Base-by-base conservation (phyloP, 768 basidiomycete genomes). In the Cyathus striatus region DNA sequence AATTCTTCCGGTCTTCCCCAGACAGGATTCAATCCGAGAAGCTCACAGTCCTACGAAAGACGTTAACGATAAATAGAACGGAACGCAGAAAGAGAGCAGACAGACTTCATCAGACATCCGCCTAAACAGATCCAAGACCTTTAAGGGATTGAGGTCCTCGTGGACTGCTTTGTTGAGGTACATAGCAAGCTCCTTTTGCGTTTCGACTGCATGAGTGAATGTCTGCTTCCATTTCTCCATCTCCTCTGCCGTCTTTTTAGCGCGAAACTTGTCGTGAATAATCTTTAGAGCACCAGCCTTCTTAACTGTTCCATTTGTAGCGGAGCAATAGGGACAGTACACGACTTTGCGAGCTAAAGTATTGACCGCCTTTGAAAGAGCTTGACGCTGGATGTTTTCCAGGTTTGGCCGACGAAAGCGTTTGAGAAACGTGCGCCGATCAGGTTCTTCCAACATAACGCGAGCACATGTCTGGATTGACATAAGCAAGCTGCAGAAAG, bases 221-320 rank as follows among this genome's bases (percentile, higher is more conserved):
- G 82, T 84, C 56, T 73, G 73, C 61, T 90, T 87, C 76, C 87
- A 94, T 53, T 79, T 83, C 52, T 90, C 90, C 71, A 92, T 81
- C 62, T 92, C 88, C 21, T 86, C 86, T 0, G 82, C 83, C 2
- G 87, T 86, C 65, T 96, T 96, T 66, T 95, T 92, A 4, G 91
- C 90, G 36, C 95, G 77, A 59, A 89, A 99, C 62, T 95, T 95
- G 69, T 98, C 96, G 57, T 99, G 96, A 39, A 94, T 88, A 57
- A 99, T 98, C 63, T 91, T 95, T 56, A 99, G 68, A 0, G 91
- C 85, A 6, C 93, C 92, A 2, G 80, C 88, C 64, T 98, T 98
- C 67, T 99, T 99, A 41, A 99, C 93, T 0, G 88, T 80, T 21
- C 96, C 96, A 59, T 99, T 99, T 1, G 86, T 87, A 3, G 90